These are phyloP conservation scores for Beauveria varroae DNA, from an alignment of 2,329 filamentous ascomycete species.

Conservation along the genomic window DNA sequence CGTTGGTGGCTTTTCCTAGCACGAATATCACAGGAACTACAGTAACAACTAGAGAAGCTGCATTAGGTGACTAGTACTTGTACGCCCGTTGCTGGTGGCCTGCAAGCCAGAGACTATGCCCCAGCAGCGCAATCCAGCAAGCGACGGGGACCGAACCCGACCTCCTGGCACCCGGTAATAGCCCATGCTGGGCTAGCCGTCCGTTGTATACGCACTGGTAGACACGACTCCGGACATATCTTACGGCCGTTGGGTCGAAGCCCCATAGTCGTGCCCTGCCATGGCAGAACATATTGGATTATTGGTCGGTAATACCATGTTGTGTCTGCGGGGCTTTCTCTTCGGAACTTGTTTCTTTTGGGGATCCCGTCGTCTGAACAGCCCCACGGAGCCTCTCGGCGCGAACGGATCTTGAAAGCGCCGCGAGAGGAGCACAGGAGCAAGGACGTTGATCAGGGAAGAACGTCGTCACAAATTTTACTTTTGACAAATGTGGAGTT, in stretches of 20 bases:
- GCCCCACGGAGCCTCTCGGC: background rate
- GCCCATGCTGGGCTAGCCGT: background rate
- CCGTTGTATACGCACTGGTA: background rate
- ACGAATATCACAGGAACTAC: too few species aligned
- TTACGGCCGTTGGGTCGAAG: background rate
- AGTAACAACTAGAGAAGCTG: too few species aligned
- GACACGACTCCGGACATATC: background rate
- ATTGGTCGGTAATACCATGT: background rate
- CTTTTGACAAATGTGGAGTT: background rate
- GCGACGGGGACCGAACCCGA: background rate
- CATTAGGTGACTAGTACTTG: too few species aligned
- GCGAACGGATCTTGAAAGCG: background rate
- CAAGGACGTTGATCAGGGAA: background rate
- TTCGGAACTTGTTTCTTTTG: background rate
- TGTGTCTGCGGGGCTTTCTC: background rate
- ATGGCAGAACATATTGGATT: background rate
- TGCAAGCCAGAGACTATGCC: too few species aligned
- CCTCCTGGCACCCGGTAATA: background rate
- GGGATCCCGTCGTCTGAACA: background rate
- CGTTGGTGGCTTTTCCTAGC: too few species aligned
- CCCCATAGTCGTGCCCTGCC: background rate
- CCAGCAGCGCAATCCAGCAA: too few species aligned
- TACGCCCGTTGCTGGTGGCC: too few species aligned
- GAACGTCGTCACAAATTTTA: background rate
- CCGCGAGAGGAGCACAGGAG: too few species aligned